Conservation (phyloP, 371 early-diverging fungal species). For the Dichotomocladium elegans region DNA sequence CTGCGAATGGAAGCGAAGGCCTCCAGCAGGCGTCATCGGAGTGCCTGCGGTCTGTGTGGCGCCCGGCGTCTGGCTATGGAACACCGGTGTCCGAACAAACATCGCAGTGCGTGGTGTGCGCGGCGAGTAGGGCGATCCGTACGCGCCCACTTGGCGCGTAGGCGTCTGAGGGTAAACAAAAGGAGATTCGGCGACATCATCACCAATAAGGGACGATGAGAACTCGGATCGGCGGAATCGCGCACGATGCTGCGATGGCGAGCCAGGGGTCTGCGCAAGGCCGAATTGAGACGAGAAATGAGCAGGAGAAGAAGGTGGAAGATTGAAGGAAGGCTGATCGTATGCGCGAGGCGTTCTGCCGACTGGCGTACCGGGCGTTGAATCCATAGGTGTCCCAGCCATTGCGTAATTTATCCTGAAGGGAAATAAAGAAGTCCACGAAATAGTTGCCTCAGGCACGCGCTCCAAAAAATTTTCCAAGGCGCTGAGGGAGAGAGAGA, state of each 20-base stretch:
- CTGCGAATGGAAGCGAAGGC: slow-evolving; percentile 1
- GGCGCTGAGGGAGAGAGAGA: no score
- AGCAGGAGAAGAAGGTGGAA: slow-evolving; percentile 24
- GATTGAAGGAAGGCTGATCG: slow-evolving; percentile 9
- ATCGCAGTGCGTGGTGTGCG: slow-evolving; percentile 32
- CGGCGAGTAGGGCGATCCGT: slow-evolving; percentile 23
- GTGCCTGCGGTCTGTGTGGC: background rate
- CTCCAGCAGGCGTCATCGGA: slow-evolving; percentile 19
- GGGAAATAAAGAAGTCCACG: background rate
- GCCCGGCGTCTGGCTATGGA: slow-evolving; percentile 15
- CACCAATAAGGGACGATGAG: slow-evolving; percentile 33
- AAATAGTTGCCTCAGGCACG: slow-evolving; percentile 1
- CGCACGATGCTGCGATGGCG: slow-evolving; percentile 25
- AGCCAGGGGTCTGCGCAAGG: slow-evolving; percentile 31
- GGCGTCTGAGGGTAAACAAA: slow-evolving; percentile 44
- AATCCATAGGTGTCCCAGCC: slow-evolving; percentile 5
- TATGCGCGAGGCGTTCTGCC: background rate
- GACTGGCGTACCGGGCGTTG: background rate
- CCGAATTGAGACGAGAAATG: slow-evolving; percentile 11
- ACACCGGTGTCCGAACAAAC: slow-evolving; percentile 36
- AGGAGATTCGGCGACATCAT: slow-evolving; percentile 35
- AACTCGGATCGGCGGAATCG: slow-evolving; percentile 35
- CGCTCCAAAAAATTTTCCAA: no score
- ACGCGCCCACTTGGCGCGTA: slow-evolving; percentile 4
- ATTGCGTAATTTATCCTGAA: background rate